A percentile compares a stretch with the other conserved stretches of the same genome.
Evolutionary conservation across 2,329 filamentous ascomycete species (phyloP).

Genomic region (Alternaria sp.): DNA sequence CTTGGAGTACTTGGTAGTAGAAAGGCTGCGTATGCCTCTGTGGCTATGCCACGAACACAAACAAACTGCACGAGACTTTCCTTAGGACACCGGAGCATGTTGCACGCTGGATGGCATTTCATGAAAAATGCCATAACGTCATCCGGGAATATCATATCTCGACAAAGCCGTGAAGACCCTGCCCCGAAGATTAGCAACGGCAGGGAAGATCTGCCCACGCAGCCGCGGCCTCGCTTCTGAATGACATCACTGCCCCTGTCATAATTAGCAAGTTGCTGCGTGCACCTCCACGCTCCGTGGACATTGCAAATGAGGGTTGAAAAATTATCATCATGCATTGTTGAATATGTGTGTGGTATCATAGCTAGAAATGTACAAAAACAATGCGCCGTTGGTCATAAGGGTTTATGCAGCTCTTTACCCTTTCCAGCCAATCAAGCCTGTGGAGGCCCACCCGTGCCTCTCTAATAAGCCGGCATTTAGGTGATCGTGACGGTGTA

Average conservation of each 20-base stretch:
- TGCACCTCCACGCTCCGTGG: not conserved
- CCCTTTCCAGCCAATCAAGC: conserved; percentile 20
- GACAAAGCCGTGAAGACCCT: conserved; percentile 11
- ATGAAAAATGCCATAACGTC: not conserved
- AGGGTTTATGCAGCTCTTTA: not conserved
- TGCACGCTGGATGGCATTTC: not conserved
- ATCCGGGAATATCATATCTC: conserved; percentile 1
- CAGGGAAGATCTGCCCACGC: conserved; percentile 18
- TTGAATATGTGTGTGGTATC: conserved; percentile 41
- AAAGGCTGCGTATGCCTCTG: conserved; percentile 1
- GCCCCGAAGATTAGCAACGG: conserved; percentile 5
- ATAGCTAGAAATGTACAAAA: conserved; percentile 26
- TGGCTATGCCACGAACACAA: not conserved
- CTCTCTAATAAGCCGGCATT: conserved; percentile 18
- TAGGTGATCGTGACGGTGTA: conserved; percentile 13
- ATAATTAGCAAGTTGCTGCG: not conserved
- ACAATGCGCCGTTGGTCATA: conserved; percentile 13
- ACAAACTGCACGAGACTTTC: not conserved
- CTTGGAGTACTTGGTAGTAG: conserved; percentile 4
- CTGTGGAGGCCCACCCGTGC: conserved; percentile 31
- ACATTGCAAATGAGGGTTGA: not conserved
- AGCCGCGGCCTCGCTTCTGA: conserved; percentile 3
- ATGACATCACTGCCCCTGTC: conserved; percentile 36
- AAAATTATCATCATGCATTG: conserved; percentile 22
- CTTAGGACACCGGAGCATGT: not conserved